Conservation (phyloP, 2,329 filamentous ascomycete genomes). For the Scedosporium minutisporum region DNA sequence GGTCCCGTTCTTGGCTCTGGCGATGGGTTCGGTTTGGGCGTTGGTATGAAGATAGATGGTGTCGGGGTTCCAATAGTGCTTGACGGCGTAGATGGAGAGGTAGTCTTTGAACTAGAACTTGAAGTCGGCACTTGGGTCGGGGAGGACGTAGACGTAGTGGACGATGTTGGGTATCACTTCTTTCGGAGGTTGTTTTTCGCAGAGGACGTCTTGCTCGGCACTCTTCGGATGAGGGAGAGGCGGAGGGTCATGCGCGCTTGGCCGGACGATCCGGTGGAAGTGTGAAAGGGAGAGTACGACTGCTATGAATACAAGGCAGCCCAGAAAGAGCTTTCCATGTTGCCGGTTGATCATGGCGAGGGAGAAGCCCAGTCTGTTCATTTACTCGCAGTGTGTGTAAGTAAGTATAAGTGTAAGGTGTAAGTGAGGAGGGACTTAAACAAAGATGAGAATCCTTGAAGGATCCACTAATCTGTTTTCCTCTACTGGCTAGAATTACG, state of each 20-base stretch:
- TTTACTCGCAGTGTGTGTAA: no score
- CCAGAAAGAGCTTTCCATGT: neutral
- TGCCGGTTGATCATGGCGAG: neutral
- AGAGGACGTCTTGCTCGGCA: neutral
- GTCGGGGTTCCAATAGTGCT: slow-evolving; percentile 13
- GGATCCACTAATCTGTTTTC: no score
- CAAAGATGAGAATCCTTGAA: no score
- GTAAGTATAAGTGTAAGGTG: no score
- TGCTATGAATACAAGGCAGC: neutral
- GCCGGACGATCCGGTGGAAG: neutral
- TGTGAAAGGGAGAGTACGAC: neutral
- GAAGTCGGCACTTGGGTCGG: slow-evolving; percentile 12
- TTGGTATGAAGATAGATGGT: slow-evolving; percentile 19
- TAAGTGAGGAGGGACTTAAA: no score
- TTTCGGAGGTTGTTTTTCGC: slow-evolving; percentile 10
- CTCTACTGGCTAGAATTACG: no score
- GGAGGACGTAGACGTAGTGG: slow-evolving; percentile 15
- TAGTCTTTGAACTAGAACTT: slow-evolving; percentile 15
- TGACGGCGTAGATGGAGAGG: slow-evolving; percentile 15
- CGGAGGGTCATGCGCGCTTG: neutral
- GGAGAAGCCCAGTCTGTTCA: neutral
- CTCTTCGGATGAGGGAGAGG: neutral
- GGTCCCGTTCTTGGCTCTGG: neutral
- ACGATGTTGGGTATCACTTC: slow-evolving; percentile 18
- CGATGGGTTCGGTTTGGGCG: slow-evolving; percentile 9